Evolutionary conservation across 2,329 filamentous ascomycete species (phyloP).

Genomic region (Colletotrichum gigasporum): DNA sequence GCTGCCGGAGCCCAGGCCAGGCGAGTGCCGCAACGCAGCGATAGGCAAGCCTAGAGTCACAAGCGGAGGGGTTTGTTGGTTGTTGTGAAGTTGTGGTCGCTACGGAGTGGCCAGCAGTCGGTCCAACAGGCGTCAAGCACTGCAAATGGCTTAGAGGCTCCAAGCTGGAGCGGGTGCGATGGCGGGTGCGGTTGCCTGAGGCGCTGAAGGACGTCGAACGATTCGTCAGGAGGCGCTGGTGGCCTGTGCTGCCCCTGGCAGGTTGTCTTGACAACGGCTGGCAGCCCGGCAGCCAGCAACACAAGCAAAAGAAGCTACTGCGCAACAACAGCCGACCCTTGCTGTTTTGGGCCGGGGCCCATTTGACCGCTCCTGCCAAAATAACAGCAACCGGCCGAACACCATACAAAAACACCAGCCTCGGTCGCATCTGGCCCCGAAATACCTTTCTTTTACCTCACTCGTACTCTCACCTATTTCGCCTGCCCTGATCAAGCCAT

Average conservation of each 20-base stretch:
- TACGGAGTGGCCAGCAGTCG: slow-evolving; percentile 5
- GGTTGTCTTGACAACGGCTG: slow-evolving; percentile 32
- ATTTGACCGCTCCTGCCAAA: slow-evolving; percentile 32
- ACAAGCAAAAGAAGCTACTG: neutral
- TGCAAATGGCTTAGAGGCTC: slow-evolving; percentile 11
- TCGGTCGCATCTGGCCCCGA: slow-evolving; percentile 21
- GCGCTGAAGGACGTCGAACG: slow-evolving; percentile 3
- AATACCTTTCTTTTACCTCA: slow-evolving; percentile 32
- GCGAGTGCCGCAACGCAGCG: neutral
- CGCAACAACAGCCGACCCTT: slow-evolving; percentile 28
- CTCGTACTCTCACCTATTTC: neutral
- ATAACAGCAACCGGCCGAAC: slow-evolving; percentile 27
- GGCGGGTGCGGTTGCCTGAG: slow-evolving; percentile 28
- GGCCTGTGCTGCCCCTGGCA: slow-evolving; percentile 24
- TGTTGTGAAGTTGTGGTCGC: slow-evolving; percentile 19
- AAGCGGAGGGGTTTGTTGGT: neutral
- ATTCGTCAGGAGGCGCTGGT: slow-evolving; percentile 19
- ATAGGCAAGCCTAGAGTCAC: slow-evolving; percentile 6
- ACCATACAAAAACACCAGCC: slow-evolving; percentile 33
- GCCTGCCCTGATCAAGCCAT: neutral
- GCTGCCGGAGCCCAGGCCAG: no score
- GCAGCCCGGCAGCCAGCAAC: slow-evolving; percentile 30
- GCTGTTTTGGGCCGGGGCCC: slow-evolving; percentile 31
- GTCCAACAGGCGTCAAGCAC: slow-evolving; percentile 18
- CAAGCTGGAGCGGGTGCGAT: neutral